phyloP scores from a whole-genome alignment of 768 basidiomycete genomes.

The Galerina sulciceps region DNA sequence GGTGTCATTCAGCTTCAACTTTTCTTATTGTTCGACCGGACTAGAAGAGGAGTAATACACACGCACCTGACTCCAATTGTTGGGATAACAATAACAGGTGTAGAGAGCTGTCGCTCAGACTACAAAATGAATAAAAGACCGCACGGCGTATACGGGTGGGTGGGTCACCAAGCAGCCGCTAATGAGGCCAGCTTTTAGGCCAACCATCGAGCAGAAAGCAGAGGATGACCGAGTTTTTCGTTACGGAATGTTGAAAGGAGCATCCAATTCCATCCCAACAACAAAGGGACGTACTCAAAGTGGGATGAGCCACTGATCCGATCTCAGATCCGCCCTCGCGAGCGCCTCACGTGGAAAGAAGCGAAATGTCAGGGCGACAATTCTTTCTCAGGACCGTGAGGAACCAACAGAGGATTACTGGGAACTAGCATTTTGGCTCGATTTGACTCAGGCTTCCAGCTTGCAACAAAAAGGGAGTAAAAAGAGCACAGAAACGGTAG shows the following conservation, averaged over 20 bases:
- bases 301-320: conserved; percentile 15
- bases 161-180: background rate
- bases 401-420: background rate
- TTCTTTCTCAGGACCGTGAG: conserved; percentile 12
- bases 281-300: conserved; percentile 32
- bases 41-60: conserved; percentile 26
- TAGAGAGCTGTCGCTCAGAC: conserved; percentile 13
- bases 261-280: conserved; percentile 26
- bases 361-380: conserved; percentile 6
- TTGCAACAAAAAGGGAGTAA: background rate
- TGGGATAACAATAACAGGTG: conserved; percentile 27
- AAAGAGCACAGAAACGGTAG: conserved; percentile 3
- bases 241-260: conserved; percentile 29
- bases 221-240: conserved; percentile 3
- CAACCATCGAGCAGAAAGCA: conserved; percentile 2
- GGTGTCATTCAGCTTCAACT: conserved; percentile 16
- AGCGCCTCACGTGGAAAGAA: conserved; percentile 22
- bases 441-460: conserved; percentile 2
- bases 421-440: background rate
- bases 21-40: conserved; percentile 38
- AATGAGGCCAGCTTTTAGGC: background rate
- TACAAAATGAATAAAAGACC: conserved; percentile 14
- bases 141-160: background rate
- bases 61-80: conserved; percentile 29
- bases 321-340: conserved; percentile 22